These are phyloP conservation scores for Alternaria ethzedia DNA, from an alignment of 2,329 filamentous ascomycete species.

Conservation along the genomic window DNA sequence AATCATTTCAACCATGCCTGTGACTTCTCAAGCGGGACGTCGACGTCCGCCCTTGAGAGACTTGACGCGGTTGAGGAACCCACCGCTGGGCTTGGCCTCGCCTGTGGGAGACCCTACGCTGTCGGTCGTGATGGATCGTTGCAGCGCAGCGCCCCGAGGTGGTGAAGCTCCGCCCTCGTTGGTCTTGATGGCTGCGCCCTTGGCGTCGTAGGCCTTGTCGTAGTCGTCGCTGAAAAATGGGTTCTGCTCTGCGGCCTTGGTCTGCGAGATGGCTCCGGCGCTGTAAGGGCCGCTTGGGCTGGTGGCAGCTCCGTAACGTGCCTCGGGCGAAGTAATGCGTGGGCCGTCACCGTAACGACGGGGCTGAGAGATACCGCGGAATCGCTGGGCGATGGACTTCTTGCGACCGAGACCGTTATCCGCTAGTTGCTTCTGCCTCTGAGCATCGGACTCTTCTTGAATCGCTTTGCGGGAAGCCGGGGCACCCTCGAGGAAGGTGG, in stretches of 20 bases:
- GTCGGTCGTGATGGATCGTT: slow-evolving; percentile 43
- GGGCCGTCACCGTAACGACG: slow-evolving; percentile 59
- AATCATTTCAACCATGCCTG: neutral
- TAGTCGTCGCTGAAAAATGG: slow-evolving; percentile 83
- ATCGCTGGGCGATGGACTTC: slow-evolving; percentile 91
- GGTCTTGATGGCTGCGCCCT: slow-evolving; percentile 64
- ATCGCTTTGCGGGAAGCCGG: slow-evolving; percentile 84
- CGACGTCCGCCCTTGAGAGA: slow-evolving; percentile 46
- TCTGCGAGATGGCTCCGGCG: slow-evolving; percentile 49
- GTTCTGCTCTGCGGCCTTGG: slow-evolving; percentile 61
- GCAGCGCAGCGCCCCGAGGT: slow-evolving; percentile 35
- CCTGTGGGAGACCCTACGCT: slow-evolving; percentile 30
- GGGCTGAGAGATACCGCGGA: slow-evolving; percentile 82
- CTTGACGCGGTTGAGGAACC: slow-evolving; percentile 48
- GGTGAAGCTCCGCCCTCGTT: slow-evolving; percentile 50
- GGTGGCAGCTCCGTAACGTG: slow-evolving; percentile 55
- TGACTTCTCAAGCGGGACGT: slow-evolving; percentile 36
- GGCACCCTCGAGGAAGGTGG: slow-evolving; percentile 93
- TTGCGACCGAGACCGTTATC: slow-evolving; percentile 74
- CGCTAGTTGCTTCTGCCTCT: slow-evolving; percentile 41
- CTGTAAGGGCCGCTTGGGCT: slow-evolving; percentile 42
- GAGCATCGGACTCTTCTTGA: slow-evolving; percentile 72
- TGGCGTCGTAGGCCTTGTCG: slow-evolving; percentile 69
- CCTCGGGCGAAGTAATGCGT: slow-evolving; percentile 57
- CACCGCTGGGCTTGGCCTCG: slow-evolving; percentile 36